Conservation (phyloP, 345 rosid species). For the Xanthoceras sorbifolium region DNA sequence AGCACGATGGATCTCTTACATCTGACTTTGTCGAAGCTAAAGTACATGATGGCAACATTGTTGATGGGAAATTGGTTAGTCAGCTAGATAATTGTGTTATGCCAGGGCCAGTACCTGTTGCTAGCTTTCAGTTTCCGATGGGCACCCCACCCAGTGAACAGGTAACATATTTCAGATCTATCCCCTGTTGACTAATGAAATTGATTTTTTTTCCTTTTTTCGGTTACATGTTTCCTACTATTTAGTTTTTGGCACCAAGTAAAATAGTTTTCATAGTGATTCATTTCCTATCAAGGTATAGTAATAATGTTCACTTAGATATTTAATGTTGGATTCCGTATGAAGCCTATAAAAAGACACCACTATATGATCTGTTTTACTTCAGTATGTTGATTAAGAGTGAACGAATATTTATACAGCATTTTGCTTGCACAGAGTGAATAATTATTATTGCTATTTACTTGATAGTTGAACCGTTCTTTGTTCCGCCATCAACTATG, state of each 20-base stretch:
- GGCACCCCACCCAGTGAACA: slow-evolving; percentile 23
- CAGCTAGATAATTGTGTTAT: slow-evolving; percentile 21
- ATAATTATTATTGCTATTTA: not conserved
- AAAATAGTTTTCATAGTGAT: not conserved
- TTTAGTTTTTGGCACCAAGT: not conserved
- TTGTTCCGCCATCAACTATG: too few relatives aligned
- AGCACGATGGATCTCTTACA: slow-evolving; percentile 36
- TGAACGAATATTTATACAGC: not conserved
- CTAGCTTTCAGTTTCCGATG: slow-evolving; percentile 27
- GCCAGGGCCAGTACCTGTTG: slow-evolving; percentile 20
- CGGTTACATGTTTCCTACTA: not conserved
- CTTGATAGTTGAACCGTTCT: not conserved
- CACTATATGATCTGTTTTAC: not conserved
- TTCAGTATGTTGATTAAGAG: not conserved
- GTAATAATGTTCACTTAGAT: not conserved
- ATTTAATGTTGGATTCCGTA: not conserved
- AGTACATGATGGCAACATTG: not conserved
- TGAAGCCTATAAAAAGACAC: not conserved
- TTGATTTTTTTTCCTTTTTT: slow-evolving; percentile 1
- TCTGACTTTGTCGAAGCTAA: slow-evolving; percentile 29
- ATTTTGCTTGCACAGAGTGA: not conserved
- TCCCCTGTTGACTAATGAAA: not conserved
- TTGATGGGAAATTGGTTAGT: slow-evolving; percentile 17
- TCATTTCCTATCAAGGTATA: not conserved
- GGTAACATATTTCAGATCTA: slow-evolving; percentile 26